Percentiles rank a stretch among this genome's conserved stretches.
These are phyloP conservation scores for Colletotrichum kahawae DNA, from an alignment of 2,329 filamentous ascomycete genomes.

Conservation along the genomic window DNA sequence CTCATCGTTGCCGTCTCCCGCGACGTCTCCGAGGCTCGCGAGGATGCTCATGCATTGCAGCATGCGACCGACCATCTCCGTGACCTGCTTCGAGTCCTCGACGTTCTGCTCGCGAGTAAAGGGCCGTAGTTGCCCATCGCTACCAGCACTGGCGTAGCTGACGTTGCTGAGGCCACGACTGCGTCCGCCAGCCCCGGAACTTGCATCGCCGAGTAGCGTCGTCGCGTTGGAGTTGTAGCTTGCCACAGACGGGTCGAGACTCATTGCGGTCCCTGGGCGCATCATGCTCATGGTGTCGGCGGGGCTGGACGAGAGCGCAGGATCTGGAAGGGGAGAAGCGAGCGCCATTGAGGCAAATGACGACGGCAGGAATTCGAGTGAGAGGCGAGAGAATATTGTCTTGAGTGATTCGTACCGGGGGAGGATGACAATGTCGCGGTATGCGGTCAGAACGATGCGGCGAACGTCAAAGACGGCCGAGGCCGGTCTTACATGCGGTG, in stretches of 20 bases:
- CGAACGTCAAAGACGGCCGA: slow-evolving; percentile 77
- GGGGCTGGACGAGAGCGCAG: slow-evolving; percentile 54
- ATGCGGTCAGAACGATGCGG: slow-evolving; percentile 85
- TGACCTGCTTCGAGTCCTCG: slow-evolving; percentile 78
- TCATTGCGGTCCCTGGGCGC: slow-evolving; percentile 76
- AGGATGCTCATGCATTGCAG: slow-evolving; percentile 94
- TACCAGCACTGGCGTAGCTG: slow-evolving; percentile 63
- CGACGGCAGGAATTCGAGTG: slow-evolving; percentile 75
- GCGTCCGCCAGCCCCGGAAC: slow-evolving; percentile 59
- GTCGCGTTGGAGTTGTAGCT: slow-evolving; percentile 83
- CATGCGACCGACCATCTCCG: slow-evolving; percentile 94
- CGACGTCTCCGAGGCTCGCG: slow-evolving; percentile 61
- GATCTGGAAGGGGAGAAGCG: slow-evolving; percentile 57
- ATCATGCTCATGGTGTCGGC: slow-evolving; percentile 42
- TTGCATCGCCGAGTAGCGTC: slow-evolving; percentile 75
- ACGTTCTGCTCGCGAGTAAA: slow-evolving; percentile 65
- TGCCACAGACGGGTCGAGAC: slow-evolving; percentile 74
- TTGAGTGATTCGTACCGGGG: slow-evolving; percentile 89
- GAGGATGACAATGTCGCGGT: slow-evolving; percentile 87
- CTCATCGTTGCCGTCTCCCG: slow-evolving; percentile 65
- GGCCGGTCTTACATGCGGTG: slow-evolving; percentile 50
- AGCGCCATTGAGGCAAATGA: slow-evolving; percentile 57
- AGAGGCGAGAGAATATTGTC: slow-evolving; percentile 86
- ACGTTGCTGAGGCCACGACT: slow-evolving; percentile 89
- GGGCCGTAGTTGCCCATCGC: slow-evolving; percentile 51